A percentile compares a stretch with the other conserved stretches of the same genome.
Conservation (phyloP, 2,329 filamentous ascomycete genomes). For the Paecilomyces sp. region DNA sequence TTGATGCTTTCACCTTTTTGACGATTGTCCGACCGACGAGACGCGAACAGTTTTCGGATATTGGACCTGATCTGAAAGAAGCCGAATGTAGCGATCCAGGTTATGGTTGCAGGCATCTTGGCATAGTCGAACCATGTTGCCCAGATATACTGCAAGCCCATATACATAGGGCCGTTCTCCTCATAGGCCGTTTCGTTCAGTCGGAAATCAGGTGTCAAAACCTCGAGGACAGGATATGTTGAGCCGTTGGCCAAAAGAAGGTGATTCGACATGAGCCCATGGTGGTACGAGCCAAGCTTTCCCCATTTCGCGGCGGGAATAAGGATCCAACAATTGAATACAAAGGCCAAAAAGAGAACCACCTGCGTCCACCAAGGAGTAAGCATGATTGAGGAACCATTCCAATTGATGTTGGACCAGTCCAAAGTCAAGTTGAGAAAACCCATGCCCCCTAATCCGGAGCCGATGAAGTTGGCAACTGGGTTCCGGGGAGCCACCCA, state of each 20-base stretch:
- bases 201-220: conserved; percentile 37
- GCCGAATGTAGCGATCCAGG: conserved; percentile 54
- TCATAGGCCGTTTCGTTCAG: conserved; percentile 44
- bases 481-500: conserved; percentile 55
- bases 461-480: conserved; percentile 54
- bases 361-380: conserved; percentile 55
- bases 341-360: conserved; percentile 50
- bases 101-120: conserved; percentile 50
- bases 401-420: conserved; percentile 54
- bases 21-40: conserved; percentile 22
- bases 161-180: conserved; percentile 49
- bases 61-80: conserved; percentile 42
- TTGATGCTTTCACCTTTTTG: conserved; percentile 36
- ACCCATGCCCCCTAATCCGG: conserved; percentile 56
- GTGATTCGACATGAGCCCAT: conserved; percentile 53
- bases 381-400: conserved; percentile 43
- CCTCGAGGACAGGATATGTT: conserved; percentile 36
- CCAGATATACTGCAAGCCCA: conserved; percentile 53
- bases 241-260: conserved; percentile 46
- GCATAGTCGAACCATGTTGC: conserved; percentile 56
- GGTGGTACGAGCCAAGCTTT: conserved; percentile 44
- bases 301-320: conserved; percentile 55
- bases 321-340: conserved; percentile 51
- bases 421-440: conserved; percentile 54
- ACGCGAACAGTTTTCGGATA: conserved; percentile 36